Evolutionary conservation across 495 filamentous ascomycete genomes (phyloP), one percentile per base, ranked within the genome.

Genomic region (Penicillium ochrochloron): DNA sequence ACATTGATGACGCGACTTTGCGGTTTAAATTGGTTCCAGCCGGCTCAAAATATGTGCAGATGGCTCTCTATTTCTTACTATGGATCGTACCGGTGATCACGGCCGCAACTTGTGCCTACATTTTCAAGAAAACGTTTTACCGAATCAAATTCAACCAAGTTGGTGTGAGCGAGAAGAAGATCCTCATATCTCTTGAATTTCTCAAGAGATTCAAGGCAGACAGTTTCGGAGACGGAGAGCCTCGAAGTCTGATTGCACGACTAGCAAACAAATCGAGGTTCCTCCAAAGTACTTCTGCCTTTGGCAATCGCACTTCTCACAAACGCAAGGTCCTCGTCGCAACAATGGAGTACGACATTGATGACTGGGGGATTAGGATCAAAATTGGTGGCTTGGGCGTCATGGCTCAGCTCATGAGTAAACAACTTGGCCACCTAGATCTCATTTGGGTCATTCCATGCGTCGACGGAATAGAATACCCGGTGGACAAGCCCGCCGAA

Each of bases 371-470:
- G 0, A 89, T 91, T 70, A 90, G 88, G 70, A 86, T 91, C 73
- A 91, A 91, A 73, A 90, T 91, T 59, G 89, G 89, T 60, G 89
- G 89, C 46, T 75, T 91, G 31, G 89, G 88, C 69, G 88, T 90
- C 37, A 88, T 87, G 85, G 85, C 85, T 23, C 87, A 89, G 66
- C 75, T 92, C 11, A 92, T 92, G 89, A 86, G 86, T 11, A 88
- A 88, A 62, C 85, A 88, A 57, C 83, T 91, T 9, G 78, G 83
- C 3, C 86, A 92, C 58, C 85, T 89, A 64, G 84, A 92, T 69
- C 76, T 91, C 9, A 85, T 91, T 55, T 92, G 89, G 89, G 88
- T 92, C n/a, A 85, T 92, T 42, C 89, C 89, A n/a, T 88, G 87
- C 69, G 88, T 90, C 19, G 88, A 88, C 21, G 89, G 84, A 33